phyloP scores from a whole-genome alignment of 805 yeast species.

The Teunomyces atbi region DNA sequence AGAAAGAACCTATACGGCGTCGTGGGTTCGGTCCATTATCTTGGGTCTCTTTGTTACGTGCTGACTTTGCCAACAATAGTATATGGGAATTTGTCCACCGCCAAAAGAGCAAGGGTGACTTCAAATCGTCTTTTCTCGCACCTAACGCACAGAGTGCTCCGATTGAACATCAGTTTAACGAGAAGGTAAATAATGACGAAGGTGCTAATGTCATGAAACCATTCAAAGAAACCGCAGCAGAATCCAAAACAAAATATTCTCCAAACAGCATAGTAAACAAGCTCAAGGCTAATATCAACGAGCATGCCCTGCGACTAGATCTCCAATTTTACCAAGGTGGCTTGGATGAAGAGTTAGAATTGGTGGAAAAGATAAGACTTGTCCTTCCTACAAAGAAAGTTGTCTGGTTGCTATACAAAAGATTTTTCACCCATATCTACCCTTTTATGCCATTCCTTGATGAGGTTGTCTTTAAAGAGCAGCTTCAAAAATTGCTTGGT shows the following conservation, averaged over 20 bases:
- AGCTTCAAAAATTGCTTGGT: conserved; percentile 20
- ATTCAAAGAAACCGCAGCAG: conserved; percentile 5
- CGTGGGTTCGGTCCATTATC: conserved; percentile 53
- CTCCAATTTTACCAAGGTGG: conserved; percentile 19
- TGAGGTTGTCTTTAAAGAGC: conserved; percentile 20
- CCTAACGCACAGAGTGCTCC: conserved; percentile 5
- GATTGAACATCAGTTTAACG: conserved; percentile 7
- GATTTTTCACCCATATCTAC: conserved; percentile 27
- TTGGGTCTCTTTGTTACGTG: conserved; percentile 44
- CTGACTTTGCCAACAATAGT: conserved; percentile 16
- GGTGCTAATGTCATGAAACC: conserved; percentile 8
- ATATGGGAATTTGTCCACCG: conserved; percentile 13
- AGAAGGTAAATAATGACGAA: conserved; percentile 8
- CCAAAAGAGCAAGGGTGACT: conserved; percentile 1
- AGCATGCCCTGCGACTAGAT: conserved; percentile 16
- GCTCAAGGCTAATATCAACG: conserved; percentile 10
- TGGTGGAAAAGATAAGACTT: conserved; percentile 16
- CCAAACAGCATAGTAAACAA: not conserved
- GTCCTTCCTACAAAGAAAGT: conserved; percentile 24
- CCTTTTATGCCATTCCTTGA: conserved; percentile 28
- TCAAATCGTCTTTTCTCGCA: not conserved
- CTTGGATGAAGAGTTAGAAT: conserved; percentile 15
- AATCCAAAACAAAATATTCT: not conserved
- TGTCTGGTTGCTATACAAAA: conserved; percentile 24
- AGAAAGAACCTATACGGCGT: conserved; percentile 36